These are phyloP conservation scores for Saturnispora gosingensis DNA, from an alignment of 805 yeast genomes.

Conservation along the genomic window DNA sequence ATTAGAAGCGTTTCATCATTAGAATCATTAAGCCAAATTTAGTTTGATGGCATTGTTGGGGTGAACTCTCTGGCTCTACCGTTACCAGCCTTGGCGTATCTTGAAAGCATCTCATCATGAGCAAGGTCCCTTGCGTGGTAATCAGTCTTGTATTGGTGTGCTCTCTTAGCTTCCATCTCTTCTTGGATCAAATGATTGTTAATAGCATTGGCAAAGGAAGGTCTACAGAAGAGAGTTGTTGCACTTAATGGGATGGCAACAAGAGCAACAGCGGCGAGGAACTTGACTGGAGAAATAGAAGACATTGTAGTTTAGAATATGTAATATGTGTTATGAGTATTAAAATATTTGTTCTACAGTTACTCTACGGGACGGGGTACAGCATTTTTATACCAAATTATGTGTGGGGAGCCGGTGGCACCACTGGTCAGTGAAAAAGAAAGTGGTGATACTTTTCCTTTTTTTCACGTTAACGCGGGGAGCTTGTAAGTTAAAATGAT, in stretches of 20 bases:
- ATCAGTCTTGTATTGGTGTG: slow-evolving; percentile 23
- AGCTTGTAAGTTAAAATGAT: neutral
- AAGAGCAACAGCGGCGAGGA: slow-evolving; percentile 22
- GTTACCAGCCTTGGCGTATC: slow-evolving; percentile 21
- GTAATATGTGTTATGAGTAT: neutral
- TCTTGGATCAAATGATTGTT: slow-evolving; percentile 27
- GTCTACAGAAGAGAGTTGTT: slow-evolving; percentile 23
- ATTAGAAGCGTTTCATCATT: neutral
- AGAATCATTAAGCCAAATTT: neutral
- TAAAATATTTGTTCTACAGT: neutral
- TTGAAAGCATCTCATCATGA: slow-evolving; percentile 21
- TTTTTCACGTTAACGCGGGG: neutral
- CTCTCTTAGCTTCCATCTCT: slow-evolving; percentile 21
- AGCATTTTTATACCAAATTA: neutral
- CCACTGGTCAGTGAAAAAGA: neutral
- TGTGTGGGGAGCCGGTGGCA: neutral
- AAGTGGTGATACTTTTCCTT: neutral
- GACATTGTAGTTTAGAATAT: neutral
- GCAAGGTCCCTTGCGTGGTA: slow-evolving; percentile 16
- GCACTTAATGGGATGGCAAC: slow-evolving; percentile 24
- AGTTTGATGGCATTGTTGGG: slow-evolving; percentile 5
- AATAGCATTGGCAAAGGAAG: slow-evolving; percentile 30
- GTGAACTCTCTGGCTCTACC: slow-evolving; percentile 25
- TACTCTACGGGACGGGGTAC: neutral
- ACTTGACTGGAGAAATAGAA: slow-evolving; percentile 22